Evolutionary conservation across 2,329 filamentous ascomycete species (phyloP), one percentile per base, ranked within the genome.

Genomic region (Penicillium verrucosum): DNA sequence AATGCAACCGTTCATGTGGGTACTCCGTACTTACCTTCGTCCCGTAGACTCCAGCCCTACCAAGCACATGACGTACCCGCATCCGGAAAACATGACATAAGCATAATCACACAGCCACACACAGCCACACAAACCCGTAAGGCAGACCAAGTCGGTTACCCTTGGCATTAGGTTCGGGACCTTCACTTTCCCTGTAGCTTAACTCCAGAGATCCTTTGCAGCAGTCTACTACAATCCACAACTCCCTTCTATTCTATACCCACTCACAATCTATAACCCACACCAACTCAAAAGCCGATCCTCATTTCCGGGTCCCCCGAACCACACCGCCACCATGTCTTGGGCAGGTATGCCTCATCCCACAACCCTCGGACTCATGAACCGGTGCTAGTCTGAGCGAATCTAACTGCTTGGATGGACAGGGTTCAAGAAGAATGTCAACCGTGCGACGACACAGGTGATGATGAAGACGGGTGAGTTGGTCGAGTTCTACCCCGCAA

Each of bases 391-490:
- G 6, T 29, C 0, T 21, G 27, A 38, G 27, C 21, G 32, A 43
- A 44, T 41, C 48, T 56, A 45, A 56, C 48, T 21, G 29, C n/a
- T 18, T 23, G 18, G 27, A 27, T 30, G n/a, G n/a, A 36, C 70
- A 89, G 88, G 88, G 64, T 93, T 92, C 81, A 92, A 94, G 81
- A 96, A 96, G 77, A 95, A 95, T 86, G 92, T 97, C 81, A 93
- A 94, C 82, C 91, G 94, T 80, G 93, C 93, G 70, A 97, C 93
- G 77, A 99, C 95, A 79, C 92, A 97, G 87, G 93, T 97, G 61
- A 97, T 99, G 91, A 97, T 99, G 93, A 99, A 99, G 84, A 96
- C 92, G 56, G 90, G 88, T 89, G 54, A 55, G 75, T 63, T 69
- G 38, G 27, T 45, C 55, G 46, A 60, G 46, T 45, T 43, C 49